Conservation (phyloP, 2,329 filamentous ascomycete genomes). For the Xylariaceae sp. region DNA sequence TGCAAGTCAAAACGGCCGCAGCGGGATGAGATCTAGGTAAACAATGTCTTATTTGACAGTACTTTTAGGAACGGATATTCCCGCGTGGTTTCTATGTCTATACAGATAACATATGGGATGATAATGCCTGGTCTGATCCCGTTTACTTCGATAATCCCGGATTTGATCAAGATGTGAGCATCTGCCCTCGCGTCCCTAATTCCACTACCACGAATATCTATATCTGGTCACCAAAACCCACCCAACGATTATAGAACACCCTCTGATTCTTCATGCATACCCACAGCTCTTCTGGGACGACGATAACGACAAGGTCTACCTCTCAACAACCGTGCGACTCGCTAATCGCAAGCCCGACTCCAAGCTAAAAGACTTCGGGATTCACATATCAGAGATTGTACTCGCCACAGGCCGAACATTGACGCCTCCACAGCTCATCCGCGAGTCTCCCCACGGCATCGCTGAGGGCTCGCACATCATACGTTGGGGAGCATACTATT, state of each 20-base stretch:
- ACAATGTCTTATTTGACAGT: neutral
- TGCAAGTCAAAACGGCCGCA: neutral
- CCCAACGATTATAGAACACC: neutral
- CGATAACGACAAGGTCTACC: conserved; percentile 54
- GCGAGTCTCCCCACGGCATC: conserved; percentile 48
- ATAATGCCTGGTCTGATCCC: conserved; percentile 58
- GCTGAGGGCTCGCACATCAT: conserved; percentile 53
- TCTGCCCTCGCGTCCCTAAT: neutral
- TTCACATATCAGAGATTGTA: conserved; percentile 54
- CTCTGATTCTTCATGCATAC: neutral
- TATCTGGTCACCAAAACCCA: neutral
- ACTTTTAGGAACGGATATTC: conserved; percentile 51
- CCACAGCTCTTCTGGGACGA: conserved; percentile 55
- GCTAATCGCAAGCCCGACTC: conserved; percentile 45
- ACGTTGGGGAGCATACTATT: conserved; percentile 45
- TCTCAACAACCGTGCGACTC: conserved; percentile 51
- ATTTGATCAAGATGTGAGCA: conserved; percentile 59
- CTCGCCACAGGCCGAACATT: conserved; percentile 50
- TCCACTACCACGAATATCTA: neutral
- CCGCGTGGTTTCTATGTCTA: conserved; percentile 61
- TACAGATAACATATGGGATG: conserved; percentile 60
- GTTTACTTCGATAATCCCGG: conserved; percentile 61
- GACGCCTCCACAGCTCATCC: conserved; percentile 45
- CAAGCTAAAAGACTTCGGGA: conserved; percentile 59
- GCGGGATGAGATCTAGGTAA: neutral